phyloP scores from a whole-genome alignment of 139 green algal species.

The Choricystis sp. region DNA sequence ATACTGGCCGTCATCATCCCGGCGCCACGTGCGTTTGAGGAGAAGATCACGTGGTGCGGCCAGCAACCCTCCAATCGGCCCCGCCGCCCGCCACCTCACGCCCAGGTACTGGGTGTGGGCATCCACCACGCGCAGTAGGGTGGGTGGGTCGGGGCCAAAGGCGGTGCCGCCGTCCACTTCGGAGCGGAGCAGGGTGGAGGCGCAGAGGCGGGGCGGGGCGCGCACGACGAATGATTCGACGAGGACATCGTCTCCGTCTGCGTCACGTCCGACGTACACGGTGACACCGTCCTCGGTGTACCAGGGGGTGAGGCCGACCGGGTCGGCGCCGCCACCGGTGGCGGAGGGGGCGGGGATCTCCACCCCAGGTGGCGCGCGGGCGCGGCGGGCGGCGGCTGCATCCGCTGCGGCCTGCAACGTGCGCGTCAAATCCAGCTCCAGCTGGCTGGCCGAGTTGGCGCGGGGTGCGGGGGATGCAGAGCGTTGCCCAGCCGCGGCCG shows the following conservation, averaged over 20 bases:
- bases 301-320: neutral
- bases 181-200: neutral
- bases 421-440: neutral
- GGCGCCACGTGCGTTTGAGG: constrained; percentile 26
- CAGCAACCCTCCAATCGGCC: constrained; percentile 4
- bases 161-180: neutral
- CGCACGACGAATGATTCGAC: neutral
- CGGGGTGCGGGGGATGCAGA: no score
- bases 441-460: neutral
- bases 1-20: constrained; percentile 31
- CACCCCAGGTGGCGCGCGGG: no score
- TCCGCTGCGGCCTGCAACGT: neutral
- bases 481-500: no score
- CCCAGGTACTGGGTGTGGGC: constrained; percentile 9
- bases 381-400: no score
- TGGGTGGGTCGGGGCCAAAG: neutral
- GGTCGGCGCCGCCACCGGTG: no score
- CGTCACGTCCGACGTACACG: neutral
- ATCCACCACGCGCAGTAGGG: constrained; percentile 11
- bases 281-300: neutral
- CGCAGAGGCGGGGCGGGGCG: neutral
- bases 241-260: neutral
- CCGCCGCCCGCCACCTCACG: constrained; percentile 1
- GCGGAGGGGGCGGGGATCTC: neutral
- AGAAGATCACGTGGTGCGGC: constrained; percentile 11